These are phyloP conservation scores for Cantharellus anzutake DNA, from an alignment of 768 basidiomycete genomes.

Conservation along the genomic window DNA sequence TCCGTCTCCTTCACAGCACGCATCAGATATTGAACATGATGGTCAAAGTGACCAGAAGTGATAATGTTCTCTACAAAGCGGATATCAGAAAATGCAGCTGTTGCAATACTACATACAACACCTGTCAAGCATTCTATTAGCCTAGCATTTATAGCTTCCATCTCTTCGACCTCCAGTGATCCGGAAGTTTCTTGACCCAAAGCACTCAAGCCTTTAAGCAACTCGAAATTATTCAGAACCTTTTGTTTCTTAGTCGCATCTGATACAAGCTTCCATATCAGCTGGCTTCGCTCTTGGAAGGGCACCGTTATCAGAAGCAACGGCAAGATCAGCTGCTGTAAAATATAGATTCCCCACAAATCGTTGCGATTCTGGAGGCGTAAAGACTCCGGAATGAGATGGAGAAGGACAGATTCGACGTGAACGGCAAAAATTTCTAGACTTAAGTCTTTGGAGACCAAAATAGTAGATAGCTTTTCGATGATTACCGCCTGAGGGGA, in stretches of 20 bases:
- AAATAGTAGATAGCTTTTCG: not conserved
- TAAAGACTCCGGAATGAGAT: constrained; percentile 27
- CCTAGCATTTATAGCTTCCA: constrained; percentile 36
- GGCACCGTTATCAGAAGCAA: constrained; percentile 46
- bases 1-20: constrained; percentile 31
- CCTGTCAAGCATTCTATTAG: not conserved
- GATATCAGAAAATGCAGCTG: not conserved
- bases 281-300: too few species aligned
- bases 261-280: constrained; percentile 18
- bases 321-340: constrained; percentile 38
- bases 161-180: constrained; percentile 13
- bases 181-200: constrained; percentile 2
- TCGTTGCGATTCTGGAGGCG: not conserved
- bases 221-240: not conserved
- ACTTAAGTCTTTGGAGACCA: not conserved
- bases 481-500: not conserved
- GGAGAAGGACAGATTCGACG: constrained; percentile 11
- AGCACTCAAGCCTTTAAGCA: constrained; percentile 11
- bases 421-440: constrained; percentile 12
- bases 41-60: constrained; percentile 24
- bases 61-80: constrained; percentile 40
- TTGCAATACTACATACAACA: not conserved
- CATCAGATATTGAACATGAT: constrained; percentile 21
- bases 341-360: not conserved
- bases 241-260: not conserved